phyloP scores from a whole-genome alignment of 306 rosid species.

The Acacia crassicarpa region DNA sequence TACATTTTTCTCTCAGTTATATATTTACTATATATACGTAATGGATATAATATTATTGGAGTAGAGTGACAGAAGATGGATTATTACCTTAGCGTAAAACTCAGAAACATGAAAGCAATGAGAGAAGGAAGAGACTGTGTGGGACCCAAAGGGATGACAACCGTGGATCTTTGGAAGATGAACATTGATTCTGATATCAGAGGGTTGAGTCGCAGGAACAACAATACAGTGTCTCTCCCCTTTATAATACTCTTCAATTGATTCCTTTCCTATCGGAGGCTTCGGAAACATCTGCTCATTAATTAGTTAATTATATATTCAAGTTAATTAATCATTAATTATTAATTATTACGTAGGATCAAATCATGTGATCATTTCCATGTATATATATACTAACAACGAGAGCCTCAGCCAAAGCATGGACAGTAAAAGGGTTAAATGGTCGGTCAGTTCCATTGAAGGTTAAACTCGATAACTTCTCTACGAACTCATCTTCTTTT shows the following conservation, averaged over 20 bases:
- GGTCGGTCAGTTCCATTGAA: neutral
- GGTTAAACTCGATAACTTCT: neutral
- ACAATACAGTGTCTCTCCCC: conserved; percentile 24
- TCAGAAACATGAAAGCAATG: neutral
- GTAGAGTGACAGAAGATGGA: no score
- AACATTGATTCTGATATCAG: neutral
- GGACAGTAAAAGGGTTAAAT: neutral
- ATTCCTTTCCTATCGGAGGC: neutral
- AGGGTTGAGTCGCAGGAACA: neutral
- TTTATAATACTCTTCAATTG: neutral
- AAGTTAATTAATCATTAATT: neutral
- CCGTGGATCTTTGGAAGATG: neutral
- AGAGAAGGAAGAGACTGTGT: neutral
- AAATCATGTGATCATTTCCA: no score
- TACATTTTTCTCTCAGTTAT: neutral
- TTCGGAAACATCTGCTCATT: conserved; percentile 15
- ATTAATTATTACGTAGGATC: neutral
- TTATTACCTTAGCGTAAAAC: neutral
- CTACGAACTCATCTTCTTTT: neutral
- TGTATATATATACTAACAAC: neutral
- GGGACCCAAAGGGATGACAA: neutral
- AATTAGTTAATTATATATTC: no score
- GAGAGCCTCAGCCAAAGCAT: conserved; percentile 10
- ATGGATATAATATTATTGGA: no score
- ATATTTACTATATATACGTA: no score